Conservation (phyloP, 768 basidiomycete genomes). For the Sporobolomyces pararoseus region DNA sequence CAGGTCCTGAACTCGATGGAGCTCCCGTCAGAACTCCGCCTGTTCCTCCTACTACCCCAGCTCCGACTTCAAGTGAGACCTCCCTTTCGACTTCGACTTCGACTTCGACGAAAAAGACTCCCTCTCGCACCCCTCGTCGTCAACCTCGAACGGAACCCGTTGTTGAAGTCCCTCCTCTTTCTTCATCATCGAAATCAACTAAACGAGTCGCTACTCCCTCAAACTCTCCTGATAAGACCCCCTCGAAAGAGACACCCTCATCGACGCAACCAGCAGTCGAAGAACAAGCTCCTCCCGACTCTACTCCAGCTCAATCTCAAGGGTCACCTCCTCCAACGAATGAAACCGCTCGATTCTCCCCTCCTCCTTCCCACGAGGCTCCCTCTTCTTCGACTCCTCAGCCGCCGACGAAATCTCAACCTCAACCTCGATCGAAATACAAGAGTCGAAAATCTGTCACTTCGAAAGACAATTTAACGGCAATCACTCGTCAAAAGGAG, state of each 20-base stretch:
- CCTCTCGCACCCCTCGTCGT: background rate
- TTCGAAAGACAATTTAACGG: slow-evolving; percentile 60
- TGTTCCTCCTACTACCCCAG: background rate
- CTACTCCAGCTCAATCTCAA: background rate
- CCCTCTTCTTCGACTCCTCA: too few relatives aligned
- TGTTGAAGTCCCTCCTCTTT: background rate
- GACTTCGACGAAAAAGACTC: too few relatives aligned
- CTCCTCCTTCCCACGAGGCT: too few relatives aligned
- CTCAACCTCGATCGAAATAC: slow-evolving; percentile 16
- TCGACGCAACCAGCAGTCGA: background rate
- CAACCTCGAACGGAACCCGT: background rate
- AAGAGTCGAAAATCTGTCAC: background rate
- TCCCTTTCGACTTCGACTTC: too few relatives aligned
- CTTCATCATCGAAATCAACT: background rate
- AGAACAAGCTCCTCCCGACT: background rate
- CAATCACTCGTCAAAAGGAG: slow-evolving; percentile 76
- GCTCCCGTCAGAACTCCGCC: background rate
- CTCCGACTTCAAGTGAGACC: background rate
- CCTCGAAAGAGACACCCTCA: background rate
- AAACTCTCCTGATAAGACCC: background rate
- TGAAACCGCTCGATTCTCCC: too few relatives aligned
- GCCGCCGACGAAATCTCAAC: too few relatives aligned
- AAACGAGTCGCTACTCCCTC: background rate
- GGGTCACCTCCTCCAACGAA: too few relatives aligned
- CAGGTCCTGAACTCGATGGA: slow-evolving; percentile 13